Evolutionary conservation across 192 early-diverging fungal genomes (phyloP).

Genomic region (Coemansia sp.): DNA sequence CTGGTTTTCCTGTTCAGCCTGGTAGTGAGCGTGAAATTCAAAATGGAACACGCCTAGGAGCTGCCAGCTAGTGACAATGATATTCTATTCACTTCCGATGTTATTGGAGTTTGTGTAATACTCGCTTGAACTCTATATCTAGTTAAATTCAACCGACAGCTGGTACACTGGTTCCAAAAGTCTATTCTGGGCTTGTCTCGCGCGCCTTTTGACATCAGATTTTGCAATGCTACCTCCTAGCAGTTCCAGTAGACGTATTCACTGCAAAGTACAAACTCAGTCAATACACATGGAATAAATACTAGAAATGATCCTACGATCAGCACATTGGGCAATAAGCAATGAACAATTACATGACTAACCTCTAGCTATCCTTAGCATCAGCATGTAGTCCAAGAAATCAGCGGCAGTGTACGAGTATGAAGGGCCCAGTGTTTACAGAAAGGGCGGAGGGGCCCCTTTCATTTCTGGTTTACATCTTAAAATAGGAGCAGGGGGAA

Average conservation of each 20-base stretch:
- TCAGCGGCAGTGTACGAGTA: background rate
- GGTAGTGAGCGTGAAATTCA: constrained; percentile 54
- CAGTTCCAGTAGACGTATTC: too few relatives aligned
- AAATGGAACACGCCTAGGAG: constrained; percentile 57
- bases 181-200: too few relatives aligned
- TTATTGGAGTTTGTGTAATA: constrained; percentile 7
- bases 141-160: too few relatives aligned
- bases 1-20: constrained; percentile 33
- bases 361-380: background rate
- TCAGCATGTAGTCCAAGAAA: background rate
- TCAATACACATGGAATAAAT: too few relatives aligned
- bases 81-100: constrained; percentile 56
- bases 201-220: too few relatives aligned
- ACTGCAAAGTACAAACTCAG: too few relatives aligned
- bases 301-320: too few relatives aligned
- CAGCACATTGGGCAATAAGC: too few relatives aligned
- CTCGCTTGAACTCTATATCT: too few relatives aligned
- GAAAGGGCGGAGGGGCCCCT: background rate
- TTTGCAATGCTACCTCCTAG: too few relatives aligned
- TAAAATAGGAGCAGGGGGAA: background rate
- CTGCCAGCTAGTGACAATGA: constrained; percentile 64
- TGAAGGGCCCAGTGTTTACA: background rate
- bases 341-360: too few relatives aligned
- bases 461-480: background rate
- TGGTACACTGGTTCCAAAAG: too few relatives aligned